phyloP scores from a whole-genome alignment of 1,139 yeast species.

The Kurtzmaniella quercitrusa region DNA sequence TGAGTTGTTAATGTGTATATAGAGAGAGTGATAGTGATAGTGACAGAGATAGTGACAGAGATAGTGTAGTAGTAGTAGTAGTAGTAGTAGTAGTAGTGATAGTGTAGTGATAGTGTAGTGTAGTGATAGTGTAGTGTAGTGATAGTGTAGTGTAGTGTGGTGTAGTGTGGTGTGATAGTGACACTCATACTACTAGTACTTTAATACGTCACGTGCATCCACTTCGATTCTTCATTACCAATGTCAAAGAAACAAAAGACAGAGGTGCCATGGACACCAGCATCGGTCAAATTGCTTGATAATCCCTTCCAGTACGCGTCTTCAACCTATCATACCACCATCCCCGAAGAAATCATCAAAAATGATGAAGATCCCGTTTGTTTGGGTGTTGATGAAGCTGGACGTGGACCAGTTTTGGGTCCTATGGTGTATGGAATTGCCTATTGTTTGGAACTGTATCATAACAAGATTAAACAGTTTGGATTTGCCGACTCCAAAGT shows the following conservation, averaged over 20 bases:
- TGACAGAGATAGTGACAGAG: no score
- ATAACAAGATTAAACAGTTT: constrained; percentile 46
- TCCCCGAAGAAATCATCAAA: constrained; percentile 20
- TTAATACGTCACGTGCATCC: no score
- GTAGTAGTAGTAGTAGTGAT: no score
- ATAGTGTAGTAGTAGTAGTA: no score
- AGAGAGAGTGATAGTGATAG: no score
- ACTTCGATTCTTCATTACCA: background rate
- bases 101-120: no score
- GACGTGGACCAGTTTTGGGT: constrained; percentile 94
- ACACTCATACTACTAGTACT: no score
- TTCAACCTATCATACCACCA: constrained; percentile 31
- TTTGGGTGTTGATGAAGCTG: constrained; percentile 96
- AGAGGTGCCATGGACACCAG: constrained; percentile 24
- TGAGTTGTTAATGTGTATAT: no score
- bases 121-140: no score
- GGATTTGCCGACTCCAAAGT: constrained; percentile 95
- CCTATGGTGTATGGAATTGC: constrained; percentile 96
- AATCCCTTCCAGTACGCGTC: constrained; percentile 25
- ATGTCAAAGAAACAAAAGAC: constrained; percentile 1
- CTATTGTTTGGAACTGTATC: constrained; percentile 62
- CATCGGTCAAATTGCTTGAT: constrained; percentile 24
- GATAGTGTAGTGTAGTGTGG: no score
- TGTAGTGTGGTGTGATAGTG: no score
- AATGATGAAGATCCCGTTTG: constrained; percentile 31